phyloP scores from a whole-genome alignment of 1,284 basidiomycete species.

The Paramarasmius palmivorus region DNA sequence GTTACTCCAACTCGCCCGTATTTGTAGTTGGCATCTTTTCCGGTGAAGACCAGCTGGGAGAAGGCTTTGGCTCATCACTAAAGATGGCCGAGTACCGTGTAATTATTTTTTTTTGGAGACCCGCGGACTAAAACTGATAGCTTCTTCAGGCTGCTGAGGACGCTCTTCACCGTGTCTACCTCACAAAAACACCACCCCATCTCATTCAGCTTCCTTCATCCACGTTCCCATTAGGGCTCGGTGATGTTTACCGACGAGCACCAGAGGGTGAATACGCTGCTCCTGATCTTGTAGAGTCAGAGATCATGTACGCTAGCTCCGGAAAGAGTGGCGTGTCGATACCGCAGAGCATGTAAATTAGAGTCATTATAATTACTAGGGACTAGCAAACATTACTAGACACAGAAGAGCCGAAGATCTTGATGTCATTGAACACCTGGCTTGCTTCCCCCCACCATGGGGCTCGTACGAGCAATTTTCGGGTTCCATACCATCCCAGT shows the following conservation, averaged over 20 bases:
- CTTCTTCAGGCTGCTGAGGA: constrained; percentile 78
- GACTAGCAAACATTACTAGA: too few species aligned
- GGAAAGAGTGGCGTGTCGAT: constrained; percentile 39
- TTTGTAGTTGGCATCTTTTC: constrained; percentile 94
- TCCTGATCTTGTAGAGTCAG: constrained; percentile 56
- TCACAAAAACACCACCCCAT: constrained; percentile 72
- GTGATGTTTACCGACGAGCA: constrained; percentile 43
- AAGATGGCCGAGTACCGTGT: constrained; percentile 96
- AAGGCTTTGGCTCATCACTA: constrained; percentile 92
- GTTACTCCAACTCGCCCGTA: constrained; percentile 84
- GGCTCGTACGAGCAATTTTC: neutral
- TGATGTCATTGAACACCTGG: too few species aligned
- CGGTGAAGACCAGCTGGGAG: constrained; percentile 87
- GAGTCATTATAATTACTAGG: too few species aligned
- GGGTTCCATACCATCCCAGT: constrained; percentile 4
- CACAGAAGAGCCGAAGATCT: too few species aligned
- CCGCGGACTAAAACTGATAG: neutral
- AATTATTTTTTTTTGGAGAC: constrained; percentile 24
- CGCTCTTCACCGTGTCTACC: constrained; percentile 77
- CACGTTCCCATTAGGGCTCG: constrained; percentile 58
- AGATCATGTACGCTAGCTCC: constrained; percentile 69
- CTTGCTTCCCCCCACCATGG: too few species aligned
- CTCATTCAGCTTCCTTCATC: constrained; percentile 67
- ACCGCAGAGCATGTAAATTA: constrained; percentile 10
- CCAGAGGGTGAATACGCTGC: constrained; percentile 48